Conservation (phyloP, 164 flowering plant species). For the Protea cynaroides region DNA sequence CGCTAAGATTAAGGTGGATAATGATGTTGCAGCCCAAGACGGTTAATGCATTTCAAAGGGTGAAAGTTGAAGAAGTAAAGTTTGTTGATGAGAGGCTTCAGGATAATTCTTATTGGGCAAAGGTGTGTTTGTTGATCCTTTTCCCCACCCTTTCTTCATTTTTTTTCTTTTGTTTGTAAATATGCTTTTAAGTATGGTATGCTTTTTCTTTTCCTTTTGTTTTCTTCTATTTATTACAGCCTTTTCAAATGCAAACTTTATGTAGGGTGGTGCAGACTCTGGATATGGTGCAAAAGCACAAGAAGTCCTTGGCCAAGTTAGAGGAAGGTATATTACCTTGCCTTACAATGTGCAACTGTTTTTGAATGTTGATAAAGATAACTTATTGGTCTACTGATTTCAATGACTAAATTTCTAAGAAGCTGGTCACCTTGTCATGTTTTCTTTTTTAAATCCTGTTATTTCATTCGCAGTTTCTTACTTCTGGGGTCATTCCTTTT, state of each 20-base stretch:
- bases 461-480: no score
- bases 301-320: slow-evolving; percentile 89
- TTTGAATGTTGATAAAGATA: not conserved
- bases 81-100: slow-evolving; percentile 74
- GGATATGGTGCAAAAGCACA: slow-evolving; percentile 99
- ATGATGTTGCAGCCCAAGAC: slow-evolving; percentile 58
- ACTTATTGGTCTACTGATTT: not conserved
- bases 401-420: not conserved
- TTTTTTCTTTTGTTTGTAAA: slow-evolving; percentile 1
- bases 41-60: slow-evolving; percentile 68
- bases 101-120: slow-evolving; percentile 98
- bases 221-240: not conserved
- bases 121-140: slow-evolving; percentile 37
- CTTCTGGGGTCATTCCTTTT: no score
- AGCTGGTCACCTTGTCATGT: no score
- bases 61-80: slow-evolving; percentile 65
- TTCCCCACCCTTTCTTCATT: not conserved
- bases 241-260: not conserved
- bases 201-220: not conserved
- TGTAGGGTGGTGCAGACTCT: slow-evolving; percentile 83
- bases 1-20: not conserved
- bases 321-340: slow-evolving; percentile 60
- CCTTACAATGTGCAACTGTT: not conserved
- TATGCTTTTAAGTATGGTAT: not conserved
- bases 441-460: no score